These are phyloP conservation scores for Mucuna pruriens DNA, from an alignment of 306 rosid species.

Conservation along the genomic window DNA sequence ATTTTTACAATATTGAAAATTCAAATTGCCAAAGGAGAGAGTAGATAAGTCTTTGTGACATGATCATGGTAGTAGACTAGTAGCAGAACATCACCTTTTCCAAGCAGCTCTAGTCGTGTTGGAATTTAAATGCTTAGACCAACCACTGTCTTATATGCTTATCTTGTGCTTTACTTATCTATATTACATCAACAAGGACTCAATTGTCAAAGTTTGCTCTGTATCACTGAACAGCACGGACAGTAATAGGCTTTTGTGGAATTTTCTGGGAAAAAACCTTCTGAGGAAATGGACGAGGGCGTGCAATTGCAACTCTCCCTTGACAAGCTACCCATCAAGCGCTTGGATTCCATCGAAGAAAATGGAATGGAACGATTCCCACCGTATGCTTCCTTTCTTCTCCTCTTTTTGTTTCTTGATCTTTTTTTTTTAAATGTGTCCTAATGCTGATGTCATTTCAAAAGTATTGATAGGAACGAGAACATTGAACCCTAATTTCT, in stretches of 20 bases:
- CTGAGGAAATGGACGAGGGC: conserved; percentile 58
- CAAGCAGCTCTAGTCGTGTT: conserved; percentile 69
- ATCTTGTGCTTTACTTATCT: not conserved
- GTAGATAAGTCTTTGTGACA: conserved; percentile 74
- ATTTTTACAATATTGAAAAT: conserved; percentile 26
- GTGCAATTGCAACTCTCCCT: conserved; percentile 65
- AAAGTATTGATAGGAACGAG: not conserved
- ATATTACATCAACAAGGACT: not conserved
- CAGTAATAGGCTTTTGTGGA: conserved; percentile 9
- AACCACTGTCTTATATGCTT: conserved; percentile 20
- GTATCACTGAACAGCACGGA: not conserved
- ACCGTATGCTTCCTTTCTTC: conserved; percentile 50
- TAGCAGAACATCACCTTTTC: conserved; percentile 72
- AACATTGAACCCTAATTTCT: not conserved
- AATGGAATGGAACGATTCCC: conserved; percentile 85
- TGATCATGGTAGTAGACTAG: too few species aligned
- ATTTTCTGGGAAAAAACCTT: conserved; percentile 32
- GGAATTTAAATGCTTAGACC: conserved; percentile 27
- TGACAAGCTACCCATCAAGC: conserved; percentile 91
- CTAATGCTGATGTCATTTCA: not conserved
- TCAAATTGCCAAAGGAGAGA: conserved; percentile 86
- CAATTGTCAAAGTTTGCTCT: not conserved
- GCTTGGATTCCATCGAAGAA: conserved; percentile 86
- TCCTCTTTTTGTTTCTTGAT: not conserved
- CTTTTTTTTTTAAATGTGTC: not conserved